Conservation (phyloP, 768 basidiomycete genomes). For the Cyathus striatus region DNA sequence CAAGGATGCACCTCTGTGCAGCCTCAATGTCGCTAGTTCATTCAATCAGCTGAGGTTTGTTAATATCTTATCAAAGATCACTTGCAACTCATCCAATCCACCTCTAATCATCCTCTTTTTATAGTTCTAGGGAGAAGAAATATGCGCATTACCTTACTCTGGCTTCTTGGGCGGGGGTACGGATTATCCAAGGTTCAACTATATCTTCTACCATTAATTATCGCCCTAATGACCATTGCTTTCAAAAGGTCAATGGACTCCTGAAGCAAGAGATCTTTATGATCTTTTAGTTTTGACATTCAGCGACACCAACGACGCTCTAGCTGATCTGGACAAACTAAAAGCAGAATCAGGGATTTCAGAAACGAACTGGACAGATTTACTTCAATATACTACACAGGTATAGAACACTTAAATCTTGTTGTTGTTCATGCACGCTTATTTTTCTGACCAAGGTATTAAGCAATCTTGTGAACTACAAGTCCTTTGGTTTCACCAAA, state of each 20-base stretch:
- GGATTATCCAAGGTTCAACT: slow-evolving; percentile 61
- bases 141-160: slow-evolving; percentile 69
- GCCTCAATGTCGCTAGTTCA: slow-evolving; percentile 60
- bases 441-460: no score
- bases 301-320: slow-evolving; percentile 45
- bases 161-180: slow-evolving; percentile 81
- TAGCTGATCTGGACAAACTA: slow-evolving; percentile 52
- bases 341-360: slow-evolving; percentile 49
- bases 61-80: slow-evolving; percentile 4
- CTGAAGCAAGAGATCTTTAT: slow-evolving; percentile 61
- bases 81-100: slow-evolving; percentile 3
- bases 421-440: slow-evolving; percentile 1
- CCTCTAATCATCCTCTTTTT: slow-evolving; percentile 4
- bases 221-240: not conserved
- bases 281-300: slow-evolving; percentile 70
- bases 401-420: slow-evolving; percentile 26
- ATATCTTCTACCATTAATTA: not conserved
- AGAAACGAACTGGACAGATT: slow-evolving; percentile 59
- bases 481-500: slow-evolving; percentile 81
- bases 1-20: slow-evolving; percentile 68
- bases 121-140: slow-evolving; percentile 67
- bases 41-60: slow-evolving; percentile 64
- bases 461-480: slow-evolving; percentile 71
- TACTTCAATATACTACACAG: slow-evolving; percentile 73
- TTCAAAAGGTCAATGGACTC: slow-evolving; percentile 67